A percentile compares a stretch with the other conserved stretches of the same genome.
Evolutionary conservation across 2,329 filamentous ascomycete species (phyloP).

Genomic region (Herpotrichia juniperi): DNA sequence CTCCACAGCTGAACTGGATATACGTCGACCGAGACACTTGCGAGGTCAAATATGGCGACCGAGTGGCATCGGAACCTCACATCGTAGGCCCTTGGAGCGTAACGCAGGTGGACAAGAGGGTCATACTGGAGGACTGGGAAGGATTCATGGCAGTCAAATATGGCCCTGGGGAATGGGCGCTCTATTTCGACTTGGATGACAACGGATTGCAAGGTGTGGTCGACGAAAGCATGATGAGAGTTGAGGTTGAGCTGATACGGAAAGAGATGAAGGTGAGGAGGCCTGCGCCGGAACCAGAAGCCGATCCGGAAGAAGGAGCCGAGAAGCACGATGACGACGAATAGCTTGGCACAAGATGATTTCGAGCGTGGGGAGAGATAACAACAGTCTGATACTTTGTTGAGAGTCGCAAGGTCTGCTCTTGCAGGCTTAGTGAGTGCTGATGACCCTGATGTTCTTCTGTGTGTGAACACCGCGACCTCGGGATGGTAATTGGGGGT

Average conservation of each 20-base stretch:
- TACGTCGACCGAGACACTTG: constrained; percentile 33
- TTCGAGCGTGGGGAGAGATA: too few species aligned
- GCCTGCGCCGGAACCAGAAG: not conserved
- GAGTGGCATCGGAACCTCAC: constrained; percentile 26
- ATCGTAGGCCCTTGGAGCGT: constrained; percentile 31
- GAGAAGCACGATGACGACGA: constrained; percentile 1
- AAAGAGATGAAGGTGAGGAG: constrained; percentile 15
- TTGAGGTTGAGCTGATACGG: constrained; percentile 22
- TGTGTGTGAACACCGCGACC: not conserved
- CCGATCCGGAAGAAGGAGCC: not conserved
- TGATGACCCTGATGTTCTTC: not conserved
- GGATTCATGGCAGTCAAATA: constrained; percentile 35
- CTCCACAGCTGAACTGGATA: constrained; percentile 35
- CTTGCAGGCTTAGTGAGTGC: not conserved
- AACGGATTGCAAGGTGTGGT: constrained; percentile 22
- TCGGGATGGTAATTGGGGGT: not conserved
- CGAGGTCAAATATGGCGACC: constrained; percentile 32
- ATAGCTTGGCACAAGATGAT: not conserved
- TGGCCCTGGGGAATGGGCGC: constrained; percentile 27
- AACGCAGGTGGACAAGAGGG: constrained; percentile 25
- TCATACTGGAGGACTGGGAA: constrained; percentile 34
- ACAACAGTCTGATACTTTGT: too few species aligned
- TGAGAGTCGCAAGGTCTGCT: not conserved
- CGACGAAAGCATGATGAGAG: constrained; percentile 10
- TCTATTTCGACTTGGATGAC: constrained; percentile 53